Percentiles rank a stretch among this genome's conserved stretches.
phyloP scores from a whole-genome alignment of 2,329 filamentous ascomycete genomes.

The Aspergillus amoenus region DNA sequence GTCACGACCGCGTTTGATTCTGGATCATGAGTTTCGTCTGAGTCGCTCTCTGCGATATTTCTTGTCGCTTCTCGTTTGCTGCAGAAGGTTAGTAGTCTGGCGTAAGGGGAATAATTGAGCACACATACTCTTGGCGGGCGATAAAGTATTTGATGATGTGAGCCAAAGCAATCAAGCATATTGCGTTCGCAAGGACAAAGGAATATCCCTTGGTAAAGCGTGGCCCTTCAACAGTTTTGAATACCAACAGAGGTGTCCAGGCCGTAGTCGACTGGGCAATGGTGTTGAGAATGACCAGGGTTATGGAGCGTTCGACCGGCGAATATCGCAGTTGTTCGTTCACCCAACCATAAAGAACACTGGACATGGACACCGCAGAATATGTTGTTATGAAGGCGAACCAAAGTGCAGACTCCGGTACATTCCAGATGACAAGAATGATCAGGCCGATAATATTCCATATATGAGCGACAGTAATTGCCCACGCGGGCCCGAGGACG shows the following conservation, averaged over 20 bases:
- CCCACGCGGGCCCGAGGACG: conserved; percentile 53
- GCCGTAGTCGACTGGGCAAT: conserved; percentile 57
- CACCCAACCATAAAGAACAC: conserved; percentile 57
- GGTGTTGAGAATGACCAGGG: conserved; percentile 52
- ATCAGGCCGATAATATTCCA: conserved; percentile 56
- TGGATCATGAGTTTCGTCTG: conserved; percentile 4
- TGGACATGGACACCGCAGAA: conserved; percentile 53
- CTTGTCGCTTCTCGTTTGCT: conserved; percentile 4
- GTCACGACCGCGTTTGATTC: background rate
- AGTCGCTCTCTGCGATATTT: conserved; percentile 4
- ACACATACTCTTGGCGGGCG: conserved; percentile 15
- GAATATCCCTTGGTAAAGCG: conserved; percentile 46
- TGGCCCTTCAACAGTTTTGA: conserved; percentile 47
- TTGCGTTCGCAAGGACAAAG: conserved; percentile 41
- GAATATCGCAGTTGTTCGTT: conserved; percentile 49
- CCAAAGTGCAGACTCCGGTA: conserved; percentile 56
- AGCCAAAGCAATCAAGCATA: conserved; percentile 35
- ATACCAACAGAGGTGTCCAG: conserved; percentile 56
- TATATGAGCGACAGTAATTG: conserved; percentile 52
- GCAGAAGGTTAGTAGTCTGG: background rate
- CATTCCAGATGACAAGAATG: conserved; percentile 57
- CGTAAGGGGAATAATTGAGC: background rate
- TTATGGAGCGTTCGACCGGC: conserved; percentile 48
- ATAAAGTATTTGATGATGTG: conserved; percentile 24
- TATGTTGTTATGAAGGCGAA: conserved; percentile 55